These are phyloP conservation scores for Trichoderma orchidacearum DNA, from an alignment of 495 filamentous ascomycete genomes.

Conservation along the genomic window DNA sequence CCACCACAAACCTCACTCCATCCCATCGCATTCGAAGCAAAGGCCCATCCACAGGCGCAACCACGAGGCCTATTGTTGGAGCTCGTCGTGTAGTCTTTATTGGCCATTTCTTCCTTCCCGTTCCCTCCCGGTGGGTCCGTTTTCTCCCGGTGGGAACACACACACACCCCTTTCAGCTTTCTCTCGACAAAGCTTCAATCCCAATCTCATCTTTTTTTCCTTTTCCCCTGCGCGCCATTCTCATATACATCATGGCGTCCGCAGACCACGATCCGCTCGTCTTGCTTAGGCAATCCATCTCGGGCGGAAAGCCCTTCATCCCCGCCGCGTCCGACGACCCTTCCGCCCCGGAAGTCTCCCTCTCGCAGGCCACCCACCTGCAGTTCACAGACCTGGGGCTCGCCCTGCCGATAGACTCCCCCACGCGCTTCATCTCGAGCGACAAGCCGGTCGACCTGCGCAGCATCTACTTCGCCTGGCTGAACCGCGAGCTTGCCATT, in stretches of 20 bases:
- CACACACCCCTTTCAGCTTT: neutral
- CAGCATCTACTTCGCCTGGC: constrained; percentile 88
- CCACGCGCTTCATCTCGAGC: constrained; percentile 68
- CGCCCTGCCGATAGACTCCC: constrained; percentile 56
- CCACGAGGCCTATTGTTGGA: too few species aligned
- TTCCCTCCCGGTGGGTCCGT: too few species aligned
- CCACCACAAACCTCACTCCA: neutral
- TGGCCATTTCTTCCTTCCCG: too few species aligned
- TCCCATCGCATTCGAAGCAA: neutral
- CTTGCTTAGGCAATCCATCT: constrained; percentile 67
- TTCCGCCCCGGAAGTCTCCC: constrained; percentile 23
- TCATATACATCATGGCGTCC: constrained; percentile 20
- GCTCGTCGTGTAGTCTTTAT: too few species aligned
- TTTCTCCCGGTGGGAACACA: too few species aligned
- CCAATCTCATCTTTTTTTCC: neutral
- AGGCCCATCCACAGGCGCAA: neutral
- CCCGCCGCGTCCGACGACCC: constrained; percentile 54
- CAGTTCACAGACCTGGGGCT: constrained; percentile 53
- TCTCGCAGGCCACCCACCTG: constrained; percentile 72
- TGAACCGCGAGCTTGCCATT: constrained; percentile 76
- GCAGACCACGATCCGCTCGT: constrained; percentile 54
- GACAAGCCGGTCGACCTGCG: constrained; percentile 72
- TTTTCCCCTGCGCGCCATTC: neutral
- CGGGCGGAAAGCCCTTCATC: constrained; percentile 46
- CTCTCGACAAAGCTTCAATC: neutral